Base-by-base conservation (phyloP, 2,329 filamentous ascomycete genomes). In the Endoconidiophora laricicola region DNA sequence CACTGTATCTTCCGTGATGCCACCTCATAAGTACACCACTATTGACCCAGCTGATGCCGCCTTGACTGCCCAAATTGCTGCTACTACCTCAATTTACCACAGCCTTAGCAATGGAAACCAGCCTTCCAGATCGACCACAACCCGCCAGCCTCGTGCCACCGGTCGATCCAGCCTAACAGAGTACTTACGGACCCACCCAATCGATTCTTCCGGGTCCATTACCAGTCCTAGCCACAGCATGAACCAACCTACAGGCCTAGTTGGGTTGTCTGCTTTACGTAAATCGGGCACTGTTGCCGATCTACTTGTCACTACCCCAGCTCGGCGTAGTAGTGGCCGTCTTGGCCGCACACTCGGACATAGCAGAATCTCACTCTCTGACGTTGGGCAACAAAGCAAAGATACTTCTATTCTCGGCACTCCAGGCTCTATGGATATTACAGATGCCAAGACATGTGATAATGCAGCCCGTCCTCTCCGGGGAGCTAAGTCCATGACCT, bases 401-500 rank as follows among this genome's bases (percentile, higher is more conserved):
- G 26, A 22, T 29, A 22, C 49, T 20, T 46, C 43, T 7, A 20
- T 43, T 20, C 12, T 24, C 18, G 40, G n/a, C 26, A 33, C 26
- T 33, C 26, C 26, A 33, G 26, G 6, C 26, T 33, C 26, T 33
- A 33, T 33, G 26, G 26, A 33, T 33, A 33, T 33, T 10, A 33
- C 26, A 33, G 26, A 33, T 3, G 26, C 26, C 26, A 33, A 33
- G 12, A 10, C 26, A 33, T 33, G 12, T 10, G 26, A 33, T 33
- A 24, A 29, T 18, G n/a, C 45, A 6, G 18, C 48, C 10, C 38
- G 51, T 7, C 42, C 39, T 23, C 22, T 53, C n/a, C 47, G 51
- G 4, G 47, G 43, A n/a, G 48, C 47, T n/a, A 53, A 53, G 29
- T 53, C 51, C 2, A 53, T 53, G 51, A 49, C 51, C n/a, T 53